These are phyloP conservation scores for Collariella sp. DNA, from an alignment of 495 filamentous ascomycete species.

Conservation along the genomic window DNA sequence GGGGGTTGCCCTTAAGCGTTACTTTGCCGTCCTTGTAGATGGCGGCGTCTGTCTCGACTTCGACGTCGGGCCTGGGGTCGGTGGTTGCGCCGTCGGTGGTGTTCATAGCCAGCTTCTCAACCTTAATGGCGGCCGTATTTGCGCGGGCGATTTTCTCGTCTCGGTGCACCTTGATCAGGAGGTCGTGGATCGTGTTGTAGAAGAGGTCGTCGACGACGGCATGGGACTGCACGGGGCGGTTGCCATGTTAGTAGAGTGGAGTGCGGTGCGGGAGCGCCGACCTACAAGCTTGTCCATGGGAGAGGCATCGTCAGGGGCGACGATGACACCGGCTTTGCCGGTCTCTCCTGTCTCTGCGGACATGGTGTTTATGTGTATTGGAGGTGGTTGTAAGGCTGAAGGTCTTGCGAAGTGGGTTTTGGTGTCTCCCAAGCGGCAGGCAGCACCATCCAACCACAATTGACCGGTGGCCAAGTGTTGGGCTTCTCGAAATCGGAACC, in stretches of 20 bases:
- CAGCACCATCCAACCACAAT: conserved; percentile 1
- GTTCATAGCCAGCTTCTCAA: conserved; percentile 57
- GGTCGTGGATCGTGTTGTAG: conserved; percentile 64
- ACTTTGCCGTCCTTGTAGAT: conserved; percentile 66
- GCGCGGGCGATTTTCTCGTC: conserved; percentile 67
- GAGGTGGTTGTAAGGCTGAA: background rate
- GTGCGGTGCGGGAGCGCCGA: background rate
- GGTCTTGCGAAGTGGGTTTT: background rate
- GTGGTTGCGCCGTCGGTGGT: conserved; percentile 36
- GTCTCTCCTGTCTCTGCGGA: conserved; percentile 23
- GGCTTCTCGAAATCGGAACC: conserved; percentile 1
- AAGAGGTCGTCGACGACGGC: conserved; percentile 57
- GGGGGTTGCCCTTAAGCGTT: conserved; percentile 64
- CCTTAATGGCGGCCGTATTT: conserved; percentile 61
- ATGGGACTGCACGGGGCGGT: conserved; percentile 36
- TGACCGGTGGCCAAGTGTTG: conserved; percentile 3
- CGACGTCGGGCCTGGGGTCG: conserved; percentile 38
- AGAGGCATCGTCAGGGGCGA: conserved; percentile 33
- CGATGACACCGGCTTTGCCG: conserved; percentile 43
- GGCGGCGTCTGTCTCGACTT: conserved; percentile 62
- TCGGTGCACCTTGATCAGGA: conserved; percentile 61
- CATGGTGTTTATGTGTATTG: conserved; percentile 22
- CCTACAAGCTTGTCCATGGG: conserved; percentile 41
- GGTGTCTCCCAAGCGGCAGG: conserved; percentile 3
- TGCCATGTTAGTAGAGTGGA: background rate